These are phyloP conservation scores for Candida incommunis DNA, from an alignment of 805 yeast species.

Conservation along the genomic window DNA sequence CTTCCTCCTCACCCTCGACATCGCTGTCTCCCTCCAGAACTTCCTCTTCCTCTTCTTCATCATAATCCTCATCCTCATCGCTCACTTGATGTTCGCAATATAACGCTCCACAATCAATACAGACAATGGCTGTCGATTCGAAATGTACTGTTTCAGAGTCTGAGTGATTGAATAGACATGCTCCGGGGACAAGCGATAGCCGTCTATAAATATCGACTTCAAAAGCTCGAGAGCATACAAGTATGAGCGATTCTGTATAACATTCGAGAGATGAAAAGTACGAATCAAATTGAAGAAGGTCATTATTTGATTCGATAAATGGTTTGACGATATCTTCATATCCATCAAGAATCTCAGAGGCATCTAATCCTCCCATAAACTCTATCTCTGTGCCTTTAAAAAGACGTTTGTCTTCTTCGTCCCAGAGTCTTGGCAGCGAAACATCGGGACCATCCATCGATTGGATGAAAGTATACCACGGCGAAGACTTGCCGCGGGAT, in stretches of 20 bases:
- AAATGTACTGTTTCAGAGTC: slow-evolving; percentile 54
- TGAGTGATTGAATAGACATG: slow-evolving; percentile 75
- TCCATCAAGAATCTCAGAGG: slow-evolving; percentile 26
- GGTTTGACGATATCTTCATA: slow-evolving; percentile 24
- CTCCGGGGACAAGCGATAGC: slow-evolving; percentile 75
- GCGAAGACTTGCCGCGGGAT: slow-evolving; percentile 45
- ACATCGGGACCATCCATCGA: slow-evolving; percentile 27
- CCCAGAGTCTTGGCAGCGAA: slow-evolving; percentile 58
- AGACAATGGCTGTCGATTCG: slow-evolving; percentile 39
- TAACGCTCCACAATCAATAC: slow-evolving; percentile 34
- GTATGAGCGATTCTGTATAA: slow-evolving; percentile 38
- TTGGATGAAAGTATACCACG: slow-evolving; percentile 60
- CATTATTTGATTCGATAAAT: slow-evolving; percentile 9
- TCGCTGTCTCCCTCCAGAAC: slow-evolving; percentile 16
- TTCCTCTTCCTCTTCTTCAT: slow-evolving; percentile 14
- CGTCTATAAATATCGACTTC: slow-evolving; percentile 65
- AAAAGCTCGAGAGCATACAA: slow-evolving; percentile 67
- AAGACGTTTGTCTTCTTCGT: slow-evolving; percentile 28
- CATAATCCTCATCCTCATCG: slow-evolving; percentile 9
- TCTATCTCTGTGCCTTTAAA: slow-evolving; percentile 51
- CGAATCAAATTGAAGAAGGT: slow-evolving; percentile 8
- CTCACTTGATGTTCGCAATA: slow-evolving; percentile 26
- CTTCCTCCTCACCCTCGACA: slow-evolving; percentile 15
- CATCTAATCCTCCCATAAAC: slow-evolving; percentile 44
- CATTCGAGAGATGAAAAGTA: slow-evolving; percentile 9